Evolutionary conservation across 2,329 filamentous ascomycete species (phyloP).

Genomic region (Meredithiella fracta): DNA sequence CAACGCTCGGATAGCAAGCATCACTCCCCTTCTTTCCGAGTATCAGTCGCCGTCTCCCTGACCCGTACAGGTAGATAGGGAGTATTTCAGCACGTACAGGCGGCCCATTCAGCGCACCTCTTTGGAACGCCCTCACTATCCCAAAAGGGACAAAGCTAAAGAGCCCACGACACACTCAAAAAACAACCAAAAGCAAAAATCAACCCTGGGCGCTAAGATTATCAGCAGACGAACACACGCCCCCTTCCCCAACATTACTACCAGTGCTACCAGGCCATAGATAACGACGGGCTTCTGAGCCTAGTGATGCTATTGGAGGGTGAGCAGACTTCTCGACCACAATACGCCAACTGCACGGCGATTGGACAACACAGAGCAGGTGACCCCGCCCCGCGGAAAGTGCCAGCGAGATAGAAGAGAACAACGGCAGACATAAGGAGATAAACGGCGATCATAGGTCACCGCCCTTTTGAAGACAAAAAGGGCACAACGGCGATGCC

Average conservation of each 20-base stretch:
- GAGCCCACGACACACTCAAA: background rate
- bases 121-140: background rate
- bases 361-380: constrained; percentile 7
- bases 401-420: constrained; percentile 6
- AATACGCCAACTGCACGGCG: constrained; percentile 4
- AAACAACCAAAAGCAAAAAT: background rate
- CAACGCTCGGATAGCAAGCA: background rate
- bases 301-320: constrained; percentile 9
- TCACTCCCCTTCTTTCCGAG: background rate
- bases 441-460: constrained; percentile 6
- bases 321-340: constrained; percentile 2
- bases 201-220: too few species aligned
- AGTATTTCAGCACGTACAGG: too few species aligned
- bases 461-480: constrained; percentile 6
- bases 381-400: constrained; percentile 11
- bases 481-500: background rate
- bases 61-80: background rate
- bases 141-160: constrained; percentile 2
- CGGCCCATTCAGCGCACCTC: too few species aligned
- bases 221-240: background rate
- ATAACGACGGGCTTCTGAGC: background rate
- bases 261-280: background rate
- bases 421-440: background rate
- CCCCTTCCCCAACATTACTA: background rate
- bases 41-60: background rate